phyloP scores from a whole-genome alignment of 352 stramenopile genomes.

The Hyaloperonospora brassicae region DNA sequence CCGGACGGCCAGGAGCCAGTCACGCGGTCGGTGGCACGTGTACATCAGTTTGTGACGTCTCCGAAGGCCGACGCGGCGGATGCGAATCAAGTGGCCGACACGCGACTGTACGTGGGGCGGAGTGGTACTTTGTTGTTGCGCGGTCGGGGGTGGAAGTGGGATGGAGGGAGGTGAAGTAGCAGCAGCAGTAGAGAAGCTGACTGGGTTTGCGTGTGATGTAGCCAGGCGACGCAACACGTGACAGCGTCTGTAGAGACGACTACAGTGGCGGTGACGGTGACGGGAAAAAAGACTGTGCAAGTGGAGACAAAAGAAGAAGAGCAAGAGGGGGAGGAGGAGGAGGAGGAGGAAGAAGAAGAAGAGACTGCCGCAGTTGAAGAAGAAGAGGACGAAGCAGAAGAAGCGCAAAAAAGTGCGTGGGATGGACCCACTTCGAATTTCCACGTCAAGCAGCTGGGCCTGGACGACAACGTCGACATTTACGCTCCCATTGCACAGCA shows the following conservation, averaged over 20 bases:
- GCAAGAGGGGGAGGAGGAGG: constrained; percentile 1
- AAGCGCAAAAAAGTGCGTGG: constrained; percentile 28
- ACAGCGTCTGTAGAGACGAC: not conserved
- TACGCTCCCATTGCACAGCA: constrained; percentile 62
- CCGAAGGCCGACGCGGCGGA: constrained; percentile 9
- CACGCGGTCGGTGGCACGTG: constrained; percentile 19
- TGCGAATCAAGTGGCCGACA: constrained; percentile 3
- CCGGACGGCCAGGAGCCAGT: constrained; percentile 1
- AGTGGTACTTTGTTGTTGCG: too few relatives aligned
- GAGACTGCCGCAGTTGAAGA: constrained; percentile 1
- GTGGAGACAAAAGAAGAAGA: not conserved
- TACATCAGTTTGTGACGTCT: constrained; percentile 25
- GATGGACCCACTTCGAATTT: constrained; percentile 61
- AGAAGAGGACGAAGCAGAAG: constrained; percentile 9
- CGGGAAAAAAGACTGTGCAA: constrained; percentile 6
- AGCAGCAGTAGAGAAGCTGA: not conserved
- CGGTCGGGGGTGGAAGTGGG: too few relatives aligned
- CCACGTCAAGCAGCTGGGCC: constrained; percentile 69
- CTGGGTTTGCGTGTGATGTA: constrained; percentile 1
- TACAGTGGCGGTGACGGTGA: constrained; percentile 5
- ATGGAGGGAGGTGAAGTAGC: too few relatives aligned
- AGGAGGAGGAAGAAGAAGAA: constrained; percentile 5
- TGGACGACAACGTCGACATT: constrained; percentile 75
- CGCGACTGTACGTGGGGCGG: constrained; percentile 8
- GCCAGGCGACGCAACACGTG: constrained; percentile 19